These are phyloP conservation scores for Didymella keratinophila DNA, from an alignment of 2,329 filamentous ascomycete genomes.

Conservation along the genomic window DNA sequence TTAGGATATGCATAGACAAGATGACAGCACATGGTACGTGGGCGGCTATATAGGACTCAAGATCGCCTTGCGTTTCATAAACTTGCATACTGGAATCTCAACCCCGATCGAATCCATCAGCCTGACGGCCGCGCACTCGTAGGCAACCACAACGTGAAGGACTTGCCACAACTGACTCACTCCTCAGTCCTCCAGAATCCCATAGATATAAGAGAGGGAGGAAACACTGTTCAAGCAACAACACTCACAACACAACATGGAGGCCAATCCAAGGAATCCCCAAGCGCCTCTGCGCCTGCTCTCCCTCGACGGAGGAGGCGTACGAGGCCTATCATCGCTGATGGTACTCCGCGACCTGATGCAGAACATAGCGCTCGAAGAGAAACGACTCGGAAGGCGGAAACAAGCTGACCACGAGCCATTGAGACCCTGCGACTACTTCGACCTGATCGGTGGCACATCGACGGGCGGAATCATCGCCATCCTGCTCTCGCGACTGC, in stretches of 20 bases:
- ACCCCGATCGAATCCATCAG: not conserved
- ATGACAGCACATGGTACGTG: not conserved
- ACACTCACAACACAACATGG: not conserved
- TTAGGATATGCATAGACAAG: not conserved
- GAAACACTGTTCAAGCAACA: not conserved
- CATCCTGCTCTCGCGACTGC: conserved; percentile 50
- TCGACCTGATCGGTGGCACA: conserved; percentile 52
- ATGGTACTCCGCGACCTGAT: conserved; percentile 52
- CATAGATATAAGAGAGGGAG: not conserved
- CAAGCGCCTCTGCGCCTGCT: conserved; percentile 1
- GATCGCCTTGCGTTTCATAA: not conserved
- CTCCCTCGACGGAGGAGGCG: conserved; percentile 9
- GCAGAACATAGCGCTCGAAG: conserved; percentile 50
- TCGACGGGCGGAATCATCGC: conserved; percentile 53
- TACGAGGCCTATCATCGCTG: conserved; percentile 8
- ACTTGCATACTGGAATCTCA: not conserved
- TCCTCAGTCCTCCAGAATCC: not conserved
- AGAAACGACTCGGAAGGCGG: conserved; percentile 47
- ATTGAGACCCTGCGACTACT: conserved; percentile 52
- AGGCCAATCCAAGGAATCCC: not conserved
- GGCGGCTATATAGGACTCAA: not conserved
- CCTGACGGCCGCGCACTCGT: not conserved
- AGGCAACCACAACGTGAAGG: conserved; percentile 1
- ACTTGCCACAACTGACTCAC: not conserved
- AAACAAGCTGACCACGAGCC: conserved; percentile 36